phyloP scores from a whole-genome alignment of 805 yeast species.

The Suhomyces sp. region DNA sequence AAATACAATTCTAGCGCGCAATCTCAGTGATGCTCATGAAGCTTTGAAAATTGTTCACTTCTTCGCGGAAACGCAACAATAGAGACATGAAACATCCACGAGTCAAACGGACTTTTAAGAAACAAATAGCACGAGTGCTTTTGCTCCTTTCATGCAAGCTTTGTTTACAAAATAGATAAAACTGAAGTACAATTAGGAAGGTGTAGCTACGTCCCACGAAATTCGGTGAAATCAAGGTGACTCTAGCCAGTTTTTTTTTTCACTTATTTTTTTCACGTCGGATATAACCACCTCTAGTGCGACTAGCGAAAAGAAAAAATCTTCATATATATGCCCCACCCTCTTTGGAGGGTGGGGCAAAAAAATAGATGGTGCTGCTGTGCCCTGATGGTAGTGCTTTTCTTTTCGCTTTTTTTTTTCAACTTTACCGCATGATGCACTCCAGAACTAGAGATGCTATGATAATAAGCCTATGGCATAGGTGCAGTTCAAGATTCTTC shows the following conservation, averaged over 20 bases:
- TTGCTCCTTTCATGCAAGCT: not conserved
- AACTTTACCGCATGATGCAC: not conserved
- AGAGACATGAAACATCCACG: not conserved
- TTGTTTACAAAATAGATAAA: not conserved
- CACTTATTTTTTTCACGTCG: not conserved
- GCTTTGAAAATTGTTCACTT: not conserved
- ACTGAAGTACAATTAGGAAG: not conserved
- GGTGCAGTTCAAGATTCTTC: not conserved
- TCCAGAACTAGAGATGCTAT: not conserved
- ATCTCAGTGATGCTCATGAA: not conserved
- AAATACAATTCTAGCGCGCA: not conserved
- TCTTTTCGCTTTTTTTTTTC: not conserved
- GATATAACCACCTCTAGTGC: not conserved
- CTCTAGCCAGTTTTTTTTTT: not conserved
- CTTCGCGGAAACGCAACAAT: not conserved
- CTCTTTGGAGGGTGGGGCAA: too few species aligned
- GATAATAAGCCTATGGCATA: not conserved
- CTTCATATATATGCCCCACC: too few species aligned
- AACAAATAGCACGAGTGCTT: not conserved
- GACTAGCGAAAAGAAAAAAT: too few species aligned
- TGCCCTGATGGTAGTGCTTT: not conserved
- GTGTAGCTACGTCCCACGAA: not conserved
- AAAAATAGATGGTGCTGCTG: not conserved
- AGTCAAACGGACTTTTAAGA: not conserved
- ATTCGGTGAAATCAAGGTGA: not conserved